These are phyloP conservation scores for Podospora conica DNA, from an alignment of 495 filamentous ascomycete species.

Conservation along the genomic window DNA sequence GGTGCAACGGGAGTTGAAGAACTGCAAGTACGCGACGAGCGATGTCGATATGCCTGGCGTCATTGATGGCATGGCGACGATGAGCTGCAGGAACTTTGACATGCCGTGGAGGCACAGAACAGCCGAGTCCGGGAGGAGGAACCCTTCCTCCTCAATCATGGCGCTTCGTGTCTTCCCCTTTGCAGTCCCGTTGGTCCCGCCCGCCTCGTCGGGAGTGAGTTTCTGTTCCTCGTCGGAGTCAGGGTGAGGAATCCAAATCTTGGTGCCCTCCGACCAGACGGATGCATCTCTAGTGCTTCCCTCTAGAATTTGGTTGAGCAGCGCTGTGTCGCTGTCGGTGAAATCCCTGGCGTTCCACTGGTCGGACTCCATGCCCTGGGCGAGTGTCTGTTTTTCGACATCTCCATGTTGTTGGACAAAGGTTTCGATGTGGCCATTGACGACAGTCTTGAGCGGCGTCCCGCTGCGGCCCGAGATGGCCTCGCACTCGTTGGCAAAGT, in stretches of 20 bases:
- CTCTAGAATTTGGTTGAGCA: constrained; percentile 63
- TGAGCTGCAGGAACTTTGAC: constrained; percentile 72
- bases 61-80: constrained; percentile 80
- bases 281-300: constrained; percentile 74
- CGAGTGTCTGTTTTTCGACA: constrained; percentile 68
- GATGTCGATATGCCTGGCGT: constrained; percentile 71
- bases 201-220: constrained; percentile 13
- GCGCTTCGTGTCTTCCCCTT: constrained; percentile 70
- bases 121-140: constrained; percentile 78
- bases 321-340: constrained; percentile 53
- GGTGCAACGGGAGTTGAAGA: constrained; percentile 90
- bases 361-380: constrained; percentile 81
- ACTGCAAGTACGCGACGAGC: constrained; percentile 58
- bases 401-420: constrained; percentile 76
- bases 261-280: constrained; percentile 63
- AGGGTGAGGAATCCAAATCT: constrained; percentile 59
- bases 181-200: constrained; percentile 44
- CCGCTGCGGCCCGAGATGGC: constrained; percentile 87
- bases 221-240: constrained; percentile 28
- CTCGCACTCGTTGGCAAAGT: constrained; percentile 96
- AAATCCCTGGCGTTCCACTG: constrained; percentile 90
- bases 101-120: constrained; percentile 73
- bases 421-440: constrained; percentile 86
- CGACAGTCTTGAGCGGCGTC: constrained; percentile 73
- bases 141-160: constrained; percentile 75